phyloP scores from a whole-genome alignment of 805 yeast species.

The Yamadazyma sp. region DNA sequence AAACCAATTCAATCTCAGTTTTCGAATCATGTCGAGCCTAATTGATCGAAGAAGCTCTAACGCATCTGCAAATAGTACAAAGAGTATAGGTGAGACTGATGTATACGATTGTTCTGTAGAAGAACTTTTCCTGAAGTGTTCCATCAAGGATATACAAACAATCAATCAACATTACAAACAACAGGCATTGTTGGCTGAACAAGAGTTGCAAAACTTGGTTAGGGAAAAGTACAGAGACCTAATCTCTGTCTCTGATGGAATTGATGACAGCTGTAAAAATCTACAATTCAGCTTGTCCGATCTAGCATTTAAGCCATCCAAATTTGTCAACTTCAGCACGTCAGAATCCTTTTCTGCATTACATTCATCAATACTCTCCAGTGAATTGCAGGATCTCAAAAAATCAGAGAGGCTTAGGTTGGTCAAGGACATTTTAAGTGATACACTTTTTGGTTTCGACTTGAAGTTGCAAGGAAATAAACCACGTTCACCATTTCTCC shows the following conservation, averaged over 20 bases:
- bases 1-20: no score
- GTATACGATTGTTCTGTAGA: conserved; percentile 22
- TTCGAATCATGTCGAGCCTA: conserved; percentile 1
- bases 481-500: conserved; percentile 3
- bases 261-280: conserved; percentile 29
- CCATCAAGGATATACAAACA: conserved; percentile 33
- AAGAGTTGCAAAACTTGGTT: conserved; percentile 37
- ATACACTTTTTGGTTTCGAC: conserved; percentile 27
- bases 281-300: conserved; percentile 28
- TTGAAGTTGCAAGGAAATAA: conserved; percentile 19
- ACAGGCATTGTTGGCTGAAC: conserved; percentile 28
- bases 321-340: conserved; percentile 25
- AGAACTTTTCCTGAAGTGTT: conserved; percentile 32
- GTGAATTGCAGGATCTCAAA: not conserved
- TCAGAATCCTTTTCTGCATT: not conserved
- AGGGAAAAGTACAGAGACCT: conserved; percentile 43
- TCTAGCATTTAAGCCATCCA: conserved; percentile 31
- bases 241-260: conserved; percentile 44
- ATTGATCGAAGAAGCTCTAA: conserved; percentile 1
- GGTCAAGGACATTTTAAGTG: conserved; percentile 4
- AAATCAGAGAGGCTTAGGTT: conserved; percentile 18
- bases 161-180: conserved; percentile 29
- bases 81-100: not conserved
- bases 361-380: not conserved
- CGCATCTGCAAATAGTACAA: not conserved